Conservation (phyloP, 345 rosid genomes). For the Jatropha curcas region DNA sequence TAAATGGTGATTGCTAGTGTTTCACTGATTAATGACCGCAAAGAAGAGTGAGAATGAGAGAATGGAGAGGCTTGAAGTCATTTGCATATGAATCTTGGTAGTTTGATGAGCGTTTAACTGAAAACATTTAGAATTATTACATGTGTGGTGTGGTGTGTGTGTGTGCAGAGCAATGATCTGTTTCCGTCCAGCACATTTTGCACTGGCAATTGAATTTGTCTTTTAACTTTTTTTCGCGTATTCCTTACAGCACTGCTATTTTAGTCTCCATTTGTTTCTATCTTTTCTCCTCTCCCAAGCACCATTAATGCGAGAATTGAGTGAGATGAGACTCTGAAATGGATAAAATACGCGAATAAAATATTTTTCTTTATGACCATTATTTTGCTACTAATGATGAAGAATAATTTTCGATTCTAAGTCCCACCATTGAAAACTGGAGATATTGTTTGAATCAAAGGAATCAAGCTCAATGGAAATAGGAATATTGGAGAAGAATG, state of each 20-base stretch:
- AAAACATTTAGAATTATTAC: background rate
- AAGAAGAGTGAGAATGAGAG: background rate
- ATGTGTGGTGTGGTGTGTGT: too few species aligned
- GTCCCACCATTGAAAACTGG: background rate
- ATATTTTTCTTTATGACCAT: background rate
- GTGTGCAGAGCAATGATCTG: too few species aligned
- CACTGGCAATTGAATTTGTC: background rate
- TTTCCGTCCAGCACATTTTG: background rate
- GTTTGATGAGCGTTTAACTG: background rate
- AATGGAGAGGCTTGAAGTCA: background rate
- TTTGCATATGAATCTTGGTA: background rate
- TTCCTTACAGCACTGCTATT: too few species aligned
- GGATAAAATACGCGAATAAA: too few species aligned
- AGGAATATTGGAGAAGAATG: background rate
- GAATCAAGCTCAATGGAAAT: background rate
- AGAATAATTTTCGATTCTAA: background rate
- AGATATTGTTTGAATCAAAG: background rate
- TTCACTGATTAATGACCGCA: too few species aligned
- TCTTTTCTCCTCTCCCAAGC: too few species aligned
- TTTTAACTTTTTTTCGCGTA: background rate
- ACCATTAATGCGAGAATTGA: background rate
- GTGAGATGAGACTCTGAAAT: conserved; percentile 1
- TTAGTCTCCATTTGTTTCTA: too few species aligned
- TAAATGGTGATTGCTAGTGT: too few species aligned
- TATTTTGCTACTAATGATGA: background rate